Evolutionary conservation across 2,329 filamentous ascomycete species (phyloP).

Genomic region (Botrytis aclada): DNA sequence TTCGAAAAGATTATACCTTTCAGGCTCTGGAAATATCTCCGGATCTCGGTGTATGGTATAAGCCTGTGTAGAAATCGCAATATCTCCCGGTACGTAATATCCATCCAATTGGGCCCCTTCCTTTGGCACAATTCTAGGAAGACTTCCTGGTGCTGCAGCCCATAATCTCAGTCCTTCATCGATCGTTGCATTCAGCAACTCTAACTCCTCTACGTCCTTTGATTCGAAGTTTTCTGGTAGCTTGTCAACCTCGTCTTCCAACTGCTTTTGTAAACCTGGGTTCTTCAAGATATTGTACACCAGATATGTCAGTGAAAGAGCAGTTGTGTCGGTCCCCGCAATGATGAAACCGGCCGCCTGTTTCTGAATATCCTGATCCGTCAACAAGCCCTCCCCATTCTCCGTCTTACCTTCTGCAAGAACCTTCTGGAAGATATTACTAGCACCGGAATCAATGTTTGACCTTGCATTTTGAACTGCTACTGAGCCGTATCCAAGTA

Average conservation of each 20-base stretch:
- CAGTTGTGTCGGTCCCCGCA: conserved; percentile 19
- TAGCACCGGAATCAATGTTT: too few species aligned
- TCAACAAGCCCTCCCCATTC: neutral
- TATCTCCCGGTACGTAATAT: conserved; percentile 38
- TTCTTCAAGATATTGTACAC: conserved; percentile 8
- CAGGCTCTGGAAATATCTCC: conserved; percentile 38
- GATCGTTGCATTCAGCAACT: conserved; percentile 38
- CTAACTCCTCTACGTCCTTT: conserved; percentile 28
- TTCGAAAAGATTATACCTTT: neutral
- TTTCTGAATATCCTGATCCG: neutral
- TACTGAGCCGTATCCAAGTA: conserved; percentile 1
- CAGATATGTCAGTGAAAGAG: conserved; percentile 10
- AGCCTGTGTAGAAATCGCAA: conserved; percentile 39
- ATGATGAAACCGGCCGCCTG: conserved; percentile 6
- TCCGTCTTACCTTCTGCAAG: neutral
- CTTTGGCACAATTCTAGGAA: conserved; percentile 35
- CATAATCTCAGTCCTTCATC: conserved; percentile 40
- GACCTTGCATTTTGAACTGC: conserved; percentile 34
- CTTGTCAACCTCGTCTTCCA: neutral
- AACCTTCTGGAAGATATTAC: conserved; percentile 11
- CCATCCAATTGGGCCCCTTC: conserved; percentile 36
- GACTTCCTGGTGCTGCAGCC: conserved; percentile 36
- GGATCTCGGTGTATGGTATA: conserved; percentile 42
- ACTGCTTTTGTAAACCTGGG: neutral
- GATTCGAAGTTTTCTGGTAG: conserved; percentile 14